Evolutionary conservation across 179 eudicot genomes (phyloP), one percentile per base, ranked within the genome.

Genomic region (Spergularia azorica): DNA sequence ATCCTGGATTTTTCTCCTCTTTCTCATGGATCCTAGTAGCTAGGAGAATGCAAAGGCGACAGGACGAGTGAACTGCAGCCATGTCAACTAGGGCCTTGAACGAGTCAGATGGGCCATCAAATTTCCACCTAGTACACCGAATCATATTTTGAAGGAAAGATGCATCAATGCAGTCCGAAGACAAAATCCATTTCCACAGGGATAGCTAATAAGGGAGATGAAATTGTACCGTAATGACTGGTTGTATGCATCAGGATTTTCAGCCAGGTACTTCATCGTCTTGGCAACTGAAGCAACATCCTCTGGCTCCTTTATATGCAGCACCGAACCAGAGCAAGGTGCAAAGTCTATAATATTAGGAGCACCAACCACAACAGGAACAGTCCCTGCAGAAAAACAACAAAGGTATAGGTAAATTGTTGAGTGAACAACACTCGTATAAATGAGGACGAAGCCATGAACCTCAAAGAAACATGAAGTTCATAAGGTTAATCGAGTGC

Each of bases 31-130:
- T 88, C 72, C 46, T 85, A 63, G 98, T 93, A 50, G 98, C 97
- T 78, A 95, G 75, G 82, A 80, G 75, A 80, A 95, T 91, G 83
- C 98, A 95, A 51, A 95, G 80, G 76, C 97, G 97, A 74, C 98
- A 95, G 7, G 98, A 95, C 21, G 98, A 95, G 84, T 95, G 98
- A 70, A 95, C 97, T 36, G 97, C 97, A 73, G 98, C 93, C 98
- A 95, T 91, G 84, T 95, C 98, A 72, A 95, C 86, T 36, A 95
- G 92, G 18, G 95, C 98, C 87, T 93, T 95, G 85, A 95, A 95
- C 59, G 97, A 87, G 87, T 95, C 98, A 65, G 90, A 80, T 52
- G 98, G 98, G 51, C 98, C 98, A 46, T 95, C 91, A 81, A 79
- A 89, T 81, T 95, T 95, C 98, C 98, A 93, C 77, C 98, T 92